Evolutionary conservation across 2,329 filamentous ascomycete species (phyloP).

Genomic region (Pleomassaria siparia): DNA sequence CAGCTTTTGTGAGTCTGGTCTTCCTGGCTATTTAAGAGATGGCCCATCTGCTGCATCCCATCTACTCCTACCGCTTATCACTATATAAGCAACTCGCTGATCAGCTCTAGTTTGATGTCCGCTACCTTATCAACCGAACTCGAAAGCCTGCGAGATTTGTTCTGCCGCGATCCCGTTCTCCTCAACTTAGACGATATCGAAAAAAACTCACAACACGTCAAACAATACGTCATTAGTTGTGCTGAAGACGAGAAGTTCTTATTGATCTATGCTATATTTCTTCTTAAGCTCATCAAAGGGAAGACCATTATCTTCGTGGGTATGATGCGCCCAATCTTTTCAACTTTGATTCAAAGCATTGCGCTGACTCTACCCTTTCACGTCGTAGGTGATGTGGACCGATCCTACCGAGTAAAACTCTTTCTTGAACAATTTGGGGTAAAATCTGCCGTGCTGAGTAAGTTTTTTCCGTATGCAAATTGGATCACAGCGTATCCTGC

Average conservation of each 20-base stretch:
- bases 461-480: no score
- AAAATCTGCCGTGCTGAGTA: slow-evolving; percentile 87
- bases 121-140: slow-evolving; percentile 89
- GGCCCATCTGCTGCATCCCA: no score
- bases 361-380: no score
- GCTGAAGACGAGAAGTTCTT: slow-evolving; percentile 98
- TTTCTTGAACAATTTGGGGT: slow-evolving; percentile 98
- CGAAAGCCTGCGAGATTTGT: slow-evolving; percentile 79
- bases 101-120: slow-evolving; percentile 67
- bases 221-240: slow-evolving; percentile 87
- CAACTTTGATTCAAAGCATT: no score
- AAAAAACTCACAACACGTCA: slow-evolving; percentile 72
- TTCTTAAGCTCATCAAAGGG: slow-evolving; percentile 88
- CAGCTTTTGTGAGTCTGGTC: slow-evolving; percentile 73
- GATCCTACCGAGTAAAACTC: slow-evolving; percentile 88
- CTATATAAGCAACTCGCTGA: not conserved
- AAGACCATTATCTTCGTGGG: slow-evolving; percentile 88
- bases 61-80: no score
- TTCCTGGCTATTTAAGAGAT: no score
- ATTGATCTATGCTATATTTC: slow-evolving; percentile 90
- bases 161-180: slow-evolving; percentile 77
- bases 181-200: slow-evolving; percentile 83
- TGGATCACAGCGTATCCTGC: no score
- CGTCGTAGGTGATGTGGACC: slow-evolving; percentile 80
- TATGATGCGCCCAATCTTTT: no score